Percentiles rank a stretch among this genome's conserved stretches.
These are phyloP conservation scores for Sporobolomyces roseus DNA, from an alignment of 768 basidiomycete genomes.

Conservation along the genomic window DNA sequence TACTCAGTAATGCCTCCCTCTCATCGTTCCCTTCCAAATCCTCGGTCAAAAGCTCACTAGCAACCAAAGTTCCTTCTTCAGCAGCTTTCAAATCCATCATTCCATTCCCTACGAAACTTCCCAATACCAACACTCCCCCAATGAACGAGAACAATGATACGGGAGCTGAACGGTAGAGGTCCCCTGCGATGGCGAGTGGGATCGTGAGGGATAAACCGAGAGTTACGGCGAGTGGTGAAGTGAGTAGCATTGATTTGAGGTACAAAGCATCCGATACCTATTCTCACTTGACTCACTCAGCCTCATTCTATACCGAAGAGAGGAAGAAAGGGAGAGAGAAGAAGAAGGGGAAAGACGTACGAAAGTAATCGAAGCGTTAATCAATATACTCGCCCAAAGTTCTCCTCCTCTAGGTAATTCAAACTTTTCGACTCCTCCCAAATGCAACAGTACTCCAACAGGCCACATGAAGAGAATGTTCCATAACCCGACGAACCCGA, in stretches of 20 bases:
- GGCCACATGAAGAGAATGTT: constrained; percentile 75
- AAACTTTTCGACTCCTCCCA: constrained; percentile 67
- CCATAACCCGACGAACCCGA: constrained; percentile 79
- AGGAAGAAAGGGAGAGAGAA: background rate
- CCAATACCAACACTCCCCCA: constrained; percentile 72
- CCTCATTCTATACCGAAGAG: background rate
- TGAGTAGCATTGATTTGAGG: constrained; percentile 89
- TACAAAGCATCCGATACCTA: constrained; percentile 54
- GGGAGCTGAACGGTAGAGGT: constrained; percentile 56
- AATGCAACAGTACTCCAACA: constrained; percentile 69
- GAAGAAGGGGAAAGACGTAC: background rate
- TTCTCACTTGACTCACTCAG: constrained; percentile 50
- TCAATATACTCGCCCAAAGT: constrained; percentile 55
- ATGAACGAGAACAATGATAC: constrained; percentile 54
- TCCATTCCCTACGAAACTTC: constrained; percentile 73
- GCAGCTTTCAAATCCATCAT: constrained; percentile 47
- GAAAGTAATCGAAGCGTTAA: constrained; percentile 56
- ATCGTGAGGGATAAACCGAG: constrained; percentile 90
- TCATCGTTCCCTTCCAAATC: constrained; percentile 54
- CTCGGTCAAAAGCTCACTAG: background rate
- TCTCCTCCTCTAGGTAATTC: constrained; percentile 61
- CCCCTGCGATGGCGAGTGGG: constrained; percentile 81
- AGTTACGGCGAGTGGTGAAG: constrained; percentile 87
- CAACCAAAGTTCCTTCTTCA: constrained; percentile 18
- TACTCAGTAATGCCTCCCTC: constrained; percentile 37